phyloP scores from a whole-genome alignment of 805 yeast species.

The Scheffersomyces coipomensis region DNA sequence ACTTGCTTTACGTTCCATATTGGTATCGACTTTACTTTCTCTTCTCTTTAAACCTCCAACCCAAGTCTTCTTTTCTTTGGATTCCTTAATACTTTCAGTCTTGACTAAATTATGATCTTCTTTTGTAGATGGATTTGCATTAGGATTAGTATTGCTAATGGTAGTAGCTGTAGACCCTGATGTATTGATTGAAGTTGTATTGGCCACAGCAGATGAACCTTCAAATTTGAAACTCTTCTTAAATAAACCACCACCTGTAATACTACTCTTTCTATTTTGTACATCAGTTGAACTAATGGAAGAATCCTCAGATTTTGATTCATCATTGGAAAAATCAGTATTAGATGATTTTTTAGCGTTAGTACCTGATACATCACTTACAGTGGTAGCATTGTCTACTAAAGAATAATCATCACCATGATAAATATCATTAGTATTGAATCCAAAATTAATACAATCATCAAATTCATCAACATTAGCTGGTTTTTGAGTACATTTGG shows the following conservation, averaged over 20 bases:
- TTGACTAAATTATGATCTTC: constrained; percentile 4
- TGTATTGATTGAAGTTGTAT: too few species aligned
- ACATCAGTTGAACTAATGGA: constrained; percentile 8
- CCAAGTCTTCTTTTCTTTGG: constrained; percentile 39
- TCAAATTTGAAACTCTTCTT: constrained; percentile 24
- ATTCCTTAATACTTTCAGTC: constrained; percentile 5
- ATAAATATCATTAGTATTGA: constrained; percentile 26
- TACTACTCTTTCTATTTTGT: not conserved
- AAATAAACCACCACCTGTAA: not conserved
- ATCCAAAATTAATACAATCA: constrained; percentile 33
- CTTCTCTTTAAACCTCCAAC: constrained; percentile 37
- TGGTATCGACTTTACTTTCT: constrained; percentile 18
- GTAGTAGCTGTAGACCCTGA: not conserved
- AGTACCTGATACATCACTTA: not conserved
- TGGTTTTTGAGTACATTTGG: constrained; percentile 22
- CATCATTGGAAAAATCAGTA: constrained; percentile 1
- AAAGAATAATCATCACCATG: constrained; percentile 30
- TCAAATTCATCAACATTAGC: constrained; percentile 44
- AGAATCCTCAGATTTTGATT: constrained; percentile 9
- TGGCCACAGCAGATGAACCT: too few species aligned
- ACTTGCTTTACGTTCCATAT: constrained; percentile 17
- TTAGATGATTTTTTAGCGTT: constrained; percentile 1
- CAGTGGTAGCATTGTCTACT: not conserved
- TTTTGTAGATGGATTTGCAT: not conserved
- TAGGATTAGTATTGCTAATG: not conserved